Percentiles rank a stretch among this genome's conserved stretches.
Conservation (phyloP, 2,329 filamentous ascomycete genomes). For the Fusarium continuum region DNA sequence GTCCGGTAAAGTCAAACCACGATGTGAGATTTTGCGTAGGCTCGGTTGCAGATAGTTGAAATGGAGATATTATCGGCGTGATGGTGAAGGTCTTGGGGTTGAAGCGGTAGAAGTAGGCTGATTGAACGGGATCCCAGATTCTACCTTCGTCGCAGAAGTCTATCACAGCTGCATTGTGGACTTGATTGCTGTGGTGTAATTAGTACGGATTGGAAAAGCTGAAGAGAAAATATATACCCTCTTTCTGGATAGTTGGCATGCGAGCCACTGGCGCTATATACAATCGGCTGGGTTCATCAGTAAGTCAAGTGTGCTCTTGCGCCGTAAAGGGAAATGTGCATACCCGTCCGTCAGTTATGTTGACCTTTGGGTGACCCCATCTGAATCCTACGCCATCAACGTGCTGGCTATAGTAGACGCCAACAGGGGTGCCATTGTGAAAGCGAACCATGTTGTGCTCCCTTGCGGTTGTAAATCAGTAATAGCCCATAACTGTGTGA, state of each 20-base stretch:
- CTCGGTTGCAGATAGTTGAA: neutral
- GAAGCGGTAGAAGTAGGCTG: slow-evolving; percentile 50
- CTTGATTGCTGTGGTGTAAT: slow-evolving; percentile 40
- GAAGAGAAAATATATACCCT: slow-evolving; percentile 36
- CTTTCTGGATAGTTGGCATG: slow-evolving; percentile 47
- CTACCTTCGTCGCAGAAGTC: slow-evolving; percentile 49
- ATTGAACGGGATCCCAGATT: slow-evolving; percentile 48
- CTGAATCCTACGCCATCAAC: slow-evolving; percentile 36
- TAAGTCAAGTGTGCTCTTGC: neutral
- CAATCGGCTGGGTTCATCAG: slow-evolving; percentile 42
- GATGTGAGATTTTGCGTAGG: slow-evolving; percentile 45
- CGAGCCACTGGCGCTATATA: slow-evolving; percentile 49
- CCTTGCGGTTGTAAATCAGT: slow-evolving; percentile 32
- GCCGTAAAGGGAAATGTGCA: neutral
- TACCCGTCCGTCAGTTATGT: slow-evolving; percentile 43
- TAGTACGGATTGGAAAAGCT: neutral
- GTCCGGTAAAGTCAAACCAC: slow-evolving; percentile 48
- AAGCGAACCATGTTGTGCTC: slow-evolving; percentile 45
- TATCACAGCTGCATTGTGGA: slow-evolving; percentile 46
- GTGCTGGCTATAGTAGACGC: slow-evolving; percentile 46
- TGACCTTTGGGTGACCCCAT: slow-evolving; percentile 44
- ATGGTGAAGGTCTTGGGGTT: slow-evolving; percentile 40
- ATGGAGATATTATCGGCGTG: slow-evolving; percentile 28
- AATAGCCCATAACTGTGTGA: accelerated
- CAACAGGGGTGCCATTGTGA: slow-evolving; percentile 40